Evolutionary conservation across 768 basidiomycete genomes (phyloP).

Genomic region (Brasilioporus rufonigricans): DNA sequence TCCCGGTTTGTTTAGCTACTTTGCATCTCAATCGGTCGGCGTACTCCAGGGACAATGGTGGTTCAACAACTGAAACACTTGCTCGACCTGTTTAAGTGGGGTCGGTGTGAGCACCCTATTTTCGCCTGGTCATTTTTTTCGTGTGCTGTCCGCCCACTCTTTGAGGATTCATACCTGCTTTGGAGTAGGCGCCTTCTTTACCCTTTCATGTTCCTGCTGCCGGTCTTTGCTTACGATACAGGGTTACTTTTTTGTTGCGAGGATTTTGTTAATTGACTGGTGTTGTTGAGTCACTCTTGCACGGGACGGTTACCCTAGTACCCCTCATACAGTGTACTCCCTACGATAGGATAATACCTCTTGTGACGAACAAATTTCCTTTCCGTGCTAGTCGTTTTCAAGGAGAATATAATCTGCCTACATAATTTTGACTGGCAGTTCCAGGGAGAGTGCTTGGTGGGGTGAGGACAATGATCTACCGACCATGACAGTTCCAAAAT

Average conservation of each 20-base stretch:
- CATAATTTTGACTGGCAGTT: neutral
- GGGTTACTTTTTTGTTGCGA: neutral
- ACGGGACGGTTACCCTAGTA: neutral
- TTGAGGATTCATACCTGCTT: neutral
- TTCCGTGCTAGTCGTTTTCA: neutral
- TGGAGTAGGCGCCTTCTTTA: neutral
- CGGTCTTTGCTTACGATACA: neutral
- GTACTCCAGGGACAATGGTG: slow-evolving; percentile 61
- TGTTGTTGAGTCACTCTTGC: neutral
- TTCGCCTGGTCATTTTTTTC: neutral
- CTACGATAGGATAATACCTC: neutral
- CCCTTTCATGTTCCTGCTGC: slow-evolving; percentile 8
- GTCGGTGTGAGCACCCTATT: neutral
- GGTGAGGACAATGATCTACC: too few relatives aligned
- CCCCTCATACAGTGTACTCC: neutral
- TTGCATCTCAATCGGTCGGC: slow-evolving; percentile 47
- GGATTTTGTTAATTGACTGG: neutral
- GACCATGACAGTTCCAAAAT: too few relatives aligned
- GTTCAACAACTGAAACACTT: slow-evolving; percentile 35
- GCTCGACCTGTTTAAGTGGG: neutral
- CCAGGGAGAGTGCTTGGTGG: too few relatives aligned
- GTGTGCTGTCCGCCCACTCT: neutral
- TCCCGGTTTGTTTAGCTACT: slow-evolving; percentile 59
- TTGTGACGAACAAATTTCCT: neutral
- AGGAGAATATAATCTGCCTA: neutral